Base-by-base conservation (phyloP, 2,329 filamentous ascomycete genomes). In the Trichoderma sp. region DNA sequence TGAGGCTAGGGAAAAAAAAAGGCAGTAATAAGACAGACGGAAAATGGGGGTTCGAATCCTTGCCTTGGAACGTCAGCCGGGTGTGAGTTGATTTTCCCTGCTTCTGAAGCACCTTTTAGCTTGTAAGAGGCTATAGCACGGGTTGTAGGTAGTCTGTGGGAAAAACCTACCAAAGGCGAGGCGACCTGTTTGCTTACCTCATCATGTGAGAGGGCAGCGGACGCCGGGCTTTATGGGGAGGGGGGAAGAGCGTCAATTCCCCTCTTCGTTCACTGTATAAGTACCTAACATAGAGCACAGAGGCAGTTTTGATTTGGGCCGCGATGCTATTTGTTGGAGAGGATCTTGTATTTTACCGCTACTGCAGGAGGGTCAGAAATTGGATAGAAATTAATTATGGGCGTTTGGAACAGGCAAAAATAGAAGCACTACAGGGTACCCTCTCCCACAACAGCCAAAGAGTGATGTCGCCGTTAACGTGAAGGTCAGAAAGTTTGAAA, bases 1-100 rank as follows among this genome's bases (percentile, higher is more conserved):
- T 24, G 26, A 66, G 63, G 32, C 26, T 24, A 2, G 28, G 82
- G 10, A 32, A 74, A 81, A 32, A 74, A 81, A 82, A 26, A 82
- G 74, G 75, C 69, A 26, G 63, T 56, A 55, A 52, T 28, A 59
- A 51, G 54, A 21, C 37, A 46, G 37, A 28, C 2, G 24, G 24
- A 18, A 70, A 64, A 66, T 39, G 37, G 8, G 37, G 37, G 61
- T 64, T 37, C 8, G 43, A 16, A 59, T 32, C 55, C 51, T 14
- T 39, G 24, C 10, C 37, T 43, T 43, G 37, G 37, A 43, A 43
- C 5, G 37, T 18, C 63, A 66, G 34, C 63, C n/a, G 28, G n/a
- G 63, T 49, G 63, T 16, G 61, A 56, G 51, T 39, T 43, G 26
- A 63, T 39, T 52, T 39, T 43, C 37, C 37, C 37, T 43, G 37